These are phyloP conservation scores for Fusarium anthophilum DNA, from an alignment of 2,329 filamentous ascomycete genomes.

Conservation along the genomic window DNA sequence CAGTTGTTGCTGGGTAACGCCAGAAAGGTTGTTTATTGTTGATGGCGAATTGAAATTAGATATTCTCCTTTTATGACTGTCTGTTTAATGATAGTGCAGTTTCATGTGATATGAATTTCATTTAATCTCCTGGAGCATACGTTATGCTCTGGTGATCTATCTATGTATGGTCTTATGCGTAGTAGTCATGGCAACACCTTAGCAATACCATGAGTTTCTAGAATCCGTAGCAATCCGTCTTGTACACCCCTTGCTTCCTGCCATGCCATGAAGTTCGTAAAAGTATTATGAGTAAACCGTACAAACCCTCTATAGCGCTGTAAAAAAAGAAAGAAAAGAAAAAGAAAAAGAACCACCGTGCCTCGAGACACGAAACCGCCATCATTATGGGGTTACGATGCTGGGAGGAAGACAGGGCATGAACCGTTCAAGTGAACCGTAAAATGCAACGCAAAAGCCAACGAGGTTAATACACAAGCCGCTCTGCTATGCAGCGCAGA, in stretches of 20 bases:
- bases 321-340: neutral
- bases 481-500: conserved; percentile 25
- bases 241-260: conserved; percentile 5
- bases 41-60: conserved; percentile 14
- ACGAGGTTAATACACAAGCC: conserved; percentile 22
- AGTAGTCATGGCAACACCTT: neutral
- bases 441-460: conserved; percentile 11
- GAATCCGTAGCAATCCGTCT: conserved; percentile 24
- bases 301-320: conserved; percentile 6
- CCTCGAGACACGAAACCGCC: conserved; percentile 2
- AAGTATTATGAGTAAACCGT: neutral
- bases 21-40: conserved; percentile 18
- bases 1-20: conserved; percentile 13
- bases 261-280: conserved; percentile 24
- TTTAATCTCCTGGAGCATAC: conserved; percentile 1
- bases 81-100: neutral
- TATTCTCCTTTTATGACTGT: neutral
- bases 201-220: conserved; percentile 11
- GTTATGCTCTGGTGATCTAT: conserved; percentile 6
- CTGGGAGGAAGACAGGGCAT: neutral
- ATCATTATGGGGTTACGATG: neutral
- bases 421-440: neutral
- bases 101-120: neutral
- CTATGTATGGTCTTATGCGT: neutral
- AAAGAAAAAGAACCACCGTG: neutral